These are phyloP conservation scores for Straminergon stramineum DNA, from an alignment of 225 moss, liverwort and hornwort genomes.

Conservation along the genomic window DNA sequence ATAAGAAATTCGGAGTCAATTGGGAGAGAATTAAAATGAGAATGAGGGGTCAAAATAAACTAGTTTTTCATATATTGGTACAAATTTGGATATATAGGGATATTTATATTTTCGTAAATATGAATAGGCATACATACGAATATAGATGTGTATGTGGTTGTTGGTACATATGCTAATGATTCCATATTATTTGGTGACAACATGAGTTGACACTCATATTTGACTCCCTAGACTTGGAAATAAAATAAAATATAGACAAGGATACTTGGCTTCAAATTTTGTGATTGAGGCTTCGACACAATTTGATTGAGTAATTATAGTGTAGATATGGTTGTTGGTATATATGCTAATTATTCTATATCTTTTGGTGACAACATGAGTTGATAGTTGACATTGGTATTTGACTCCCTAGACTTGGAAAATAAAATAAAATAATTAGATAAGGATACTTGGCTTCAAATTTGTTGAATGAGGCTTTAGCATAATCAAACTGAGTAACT, in stretches of 20 bases:
- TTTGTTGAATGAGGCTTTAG: not conserved
- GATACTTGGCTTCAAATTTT: not conserved
- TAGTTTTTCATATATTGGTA: not conserved
- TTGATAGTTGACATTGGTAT: not conserved
- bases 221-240: accelerated
- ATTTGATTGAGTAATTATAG: not conserved
- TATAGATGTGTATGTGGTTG: not conserved
- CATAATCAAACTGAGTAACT: not conserved
- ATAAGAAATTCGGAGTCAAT: not conserved
- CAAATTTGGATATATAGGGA: not conserved
- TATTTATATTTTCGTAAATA: not conserved
- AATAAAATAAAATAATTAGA: not conserved
- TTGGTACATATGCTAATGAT: not conserved
- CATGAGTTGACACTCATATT: not conserved
- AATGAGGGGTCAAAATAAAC: not conserved
- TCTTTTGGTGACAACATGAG: not conserved
- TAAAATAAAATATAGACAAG: not conserved
- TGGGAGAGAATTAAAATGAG: not conserved
- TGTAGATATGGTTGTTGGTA: not conserved
- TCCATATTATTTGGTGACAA: not conserved
- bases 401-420: accelerated
- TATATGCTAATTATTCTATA: not conserved
- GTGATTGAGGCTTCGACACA: too few species aligned
- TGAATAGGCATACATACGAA: not conserved
- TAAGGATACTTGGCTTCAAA: not conserved